Conservation (phyloP, 192 early-diverging fungal genomes). For the Dissophora globulifera region DNA sequence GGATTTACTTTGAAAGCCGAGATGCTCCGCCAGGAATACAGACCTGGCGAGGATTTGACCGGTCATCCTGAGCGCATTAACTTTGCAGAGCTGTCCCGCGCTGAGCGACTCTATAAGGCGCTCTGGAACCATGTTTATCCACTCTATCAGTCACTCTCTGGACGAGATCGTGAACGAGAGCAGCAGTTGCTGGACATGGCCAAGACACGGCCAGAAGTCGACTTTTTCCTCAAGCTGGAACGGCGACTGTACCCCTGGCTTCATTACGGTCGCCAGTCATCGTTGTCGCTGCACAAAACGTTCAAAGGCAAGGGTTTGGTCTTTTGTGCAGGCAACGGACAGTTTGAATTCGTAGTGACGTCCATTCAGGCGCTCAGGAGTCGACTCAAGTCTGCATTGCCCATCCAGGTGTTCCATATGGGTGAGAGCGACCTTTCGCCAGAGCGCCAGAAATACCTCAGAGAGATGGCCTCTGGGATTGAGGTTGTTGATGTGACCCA, state of each 20-base stretch:
- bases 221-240: constrained; percentile 51
- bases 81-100: constrained; percentile 50
- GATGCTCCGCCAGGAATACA: constrained; percentile 31
- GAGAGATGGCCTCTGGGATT: constrained; percentile 37
- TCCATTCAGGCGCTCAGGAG: constrained; percentile 52
- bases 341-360: constrained; percentile 54
- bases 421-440: constrained; percentile 56
- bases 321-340: constrained; percentile 59
- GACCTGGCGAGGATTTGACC: constrained; percentile 23
- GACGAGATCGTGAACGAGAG: constrained; percentile 21
- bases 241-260: constrained; percentile 56
- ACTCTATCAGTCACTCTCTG: constrained; percentile 41
- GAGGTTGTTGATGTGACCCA: constrained; percentile 55
- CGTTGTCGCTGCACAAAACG: constrained; percentile 48
- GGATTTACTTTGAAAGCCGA: constrained; percentile 36
- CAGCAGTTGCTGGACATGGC: constrained; percentile 18
- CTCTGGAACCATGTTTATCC: constrained; percentile 58
- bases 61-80: constrained; percentile 31
- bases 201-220: constrained; percentile 20
- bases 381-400: constrained; percentile 56
- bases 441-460: constrained; percentile 45
- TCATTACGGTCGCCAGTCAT: constrained; percentile 31
- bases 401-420: constrained; percentile 71
- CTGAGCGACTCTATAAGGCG: constrained; percentile 54
- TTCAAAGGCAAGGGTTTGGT: constrained; percentile 56